Conservation (phyloP, 177 flowering plant genomes). For the Vitis hybrid region DNA sequence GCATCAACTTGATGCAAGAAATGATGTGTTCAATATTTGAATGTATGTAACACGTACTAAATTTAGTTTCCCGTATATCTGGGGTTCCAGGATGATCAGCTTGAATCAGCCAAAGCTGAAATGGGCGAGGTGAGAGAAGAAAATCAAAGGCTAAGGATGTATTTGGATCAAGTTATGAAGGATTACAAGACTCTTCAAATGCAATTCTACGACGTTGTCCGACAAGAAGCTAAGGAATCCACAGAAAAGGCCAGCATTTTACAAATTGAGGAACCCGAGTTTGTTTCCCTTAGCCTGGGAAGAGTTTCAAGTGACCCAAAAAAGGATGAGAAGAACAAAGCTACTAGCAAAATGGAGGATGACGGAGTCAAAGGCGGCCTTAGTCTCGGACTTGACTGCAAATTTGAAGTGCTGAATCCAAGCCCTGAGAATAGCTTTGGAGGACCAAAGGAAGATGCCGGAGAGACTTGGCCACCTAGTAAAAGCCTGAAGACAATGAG, state of each 20-base stretch:
- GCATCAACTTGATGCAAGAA: too few relatives aligned
- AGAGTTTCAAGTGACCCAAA: constrained; percentile 26
- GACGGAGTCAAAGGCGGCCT: constrained; percentile 20
- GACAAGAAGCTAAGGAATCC: constrained; percentile 29
- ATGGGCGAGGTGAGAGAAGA: constrained; percentile 69
- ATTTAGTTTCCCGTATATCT: too few relatives aligned
- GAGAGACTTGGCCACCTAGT: constrained; percentile 35
- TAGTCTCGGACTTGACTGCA: constrained; percentile 41
- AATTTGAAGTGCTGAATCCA: constrained; percentile 21
- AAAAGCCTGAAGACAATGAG: constrained; percentile 30
- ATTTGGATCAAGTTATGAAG: constrained; percentile 37
- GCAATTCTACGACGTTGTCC: constrained; percentile 33
- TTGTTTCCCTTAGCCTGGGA: constrained; percentile 58
- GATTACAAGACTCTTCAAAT: constrained; percentile 49
- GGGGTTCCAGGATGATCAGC: constrained; percentile 30
- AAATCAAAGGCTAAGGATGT: constrained; percentile 47
- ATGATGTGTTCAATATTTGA: too few relatives aligned
- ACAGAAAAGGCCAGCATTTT: not conserved
- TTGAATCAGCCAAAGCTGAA: constrained; percentile 50
- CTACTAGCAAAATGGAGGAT: constrained; percentile 4
- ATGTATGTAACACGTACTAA: too few relatives aligned
- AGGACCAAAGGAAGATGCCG: constrained; percentile 34
- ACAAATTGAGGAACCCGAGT: constrained; percentile 34
- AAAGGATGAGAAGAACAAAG: constrained; percentile 20
- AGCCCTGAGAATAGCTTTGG: constrained; percentile 34